A percentile compares a stretch with the other conserved stretches of the same genome.
Evolutionary conservation across 768 basidiomycete species (phyloP).

Genomic region (Suillus placidus): DNA sequence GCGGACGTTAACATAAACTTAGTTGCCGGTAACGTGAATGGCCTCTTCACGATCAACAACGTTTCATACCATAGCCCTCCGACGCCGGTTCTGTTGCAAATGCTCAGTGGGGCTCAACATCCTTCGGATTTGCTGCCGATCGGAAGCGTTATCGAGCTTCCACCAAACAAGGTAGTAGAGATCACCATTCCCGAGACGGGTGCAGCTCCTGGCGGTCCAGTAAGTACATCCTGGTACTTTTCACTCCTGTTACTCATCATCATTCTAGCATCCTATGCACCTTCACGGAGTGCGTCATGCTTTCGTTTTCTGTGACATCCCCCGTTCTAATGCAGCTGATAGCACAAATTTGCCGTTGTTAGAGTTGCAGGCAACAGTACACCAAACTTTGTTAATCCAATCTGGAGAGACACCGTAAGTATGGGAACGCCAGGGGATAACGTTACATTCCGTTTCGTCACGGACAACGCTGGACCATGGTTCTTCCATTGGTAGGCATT

Average conservation of each 20-base stretch:
- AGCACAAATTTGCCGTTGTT: constrained; percentile 45
- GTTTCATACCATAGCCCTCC: constrained; percentile 42
- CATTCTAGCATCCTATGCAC: constrained; percentile 40
- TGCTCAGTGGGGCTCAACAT: constrained; percentile 54
- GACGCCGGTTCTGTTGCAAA: constrained; percentile 58
- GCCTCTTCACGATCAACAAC: constrained; percentile 33
- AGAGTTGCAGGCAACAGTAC: constrained; percentile 34
- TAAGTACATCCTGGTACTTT: constrained; percentile 20
- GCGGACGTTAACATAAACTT: constrained; percentile 36
- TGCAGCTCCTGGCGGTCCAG: constrained; percentile 30
- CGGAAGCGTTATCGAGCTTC: constrained; percentile 50
- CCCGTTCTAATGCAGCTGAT: constrained; percentile 2
- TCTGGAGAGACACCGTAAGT: constrained; percentile 38
- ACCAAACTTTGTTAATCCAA: constrained; percentile 41
- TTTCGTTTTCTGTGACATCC: neutral
- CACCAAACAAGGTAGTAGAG: constrained; percentile 49
- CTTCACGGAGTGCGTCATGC: constrained; percentile 40
- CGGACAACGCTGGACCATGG: constrained; percentile 71
- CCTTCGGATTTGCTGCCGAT: constrained; percentile 52
- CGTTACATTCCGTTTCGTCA: constrained; percentile 59
- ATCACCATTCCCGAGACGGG: constrained; percentile 46
- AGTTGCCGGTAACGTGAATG: constrained; percentile 18
- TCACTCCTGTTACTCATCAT: neutral
- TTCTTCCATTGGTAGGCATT: constrained; percentile 43
- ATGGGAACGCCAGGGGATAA: constrained; percentile 39